Conservation (phyloP, 83 land plant genomes). For the Diphasiastrum complanatum region DNA sequence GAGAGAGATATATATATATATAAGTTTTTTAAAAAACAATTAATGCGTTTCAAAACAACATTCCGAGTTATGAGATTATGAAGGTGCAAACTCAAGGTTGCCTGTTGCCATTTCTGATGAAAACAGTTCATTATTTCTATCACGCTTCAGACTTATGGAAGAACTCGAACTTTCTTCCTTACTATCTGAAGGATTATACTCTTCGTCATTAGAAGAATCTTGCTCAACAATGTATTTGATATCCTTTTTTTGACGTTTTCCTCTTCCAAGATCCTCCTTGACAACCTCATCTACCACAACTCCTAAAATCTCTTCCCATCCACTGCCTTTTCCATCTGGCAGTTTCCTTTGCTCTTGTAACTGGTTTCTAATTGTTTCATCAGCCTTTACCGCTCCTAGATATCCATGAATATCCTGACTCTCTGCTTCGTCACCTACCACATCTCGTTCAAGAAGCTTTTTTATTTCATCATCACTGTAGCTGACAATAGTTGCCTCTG, state of each 20-base stretch:
- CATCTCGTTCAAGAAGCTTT: slow-evolving; percentile 24
- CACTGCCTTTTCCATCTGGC: slow-evolving; percentile 2
- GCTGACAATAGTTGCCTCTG: slow-evolving; percentile 25
- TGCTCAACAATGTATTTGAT: no score
- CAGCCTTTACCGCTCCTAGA: slow-evolving; percentile 30
- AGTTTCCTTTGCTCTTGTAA: slow-evolving; percentile 16
- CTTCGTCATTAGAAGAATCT: no score
- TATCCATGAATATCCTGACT: slow-evolving; percentile 24
- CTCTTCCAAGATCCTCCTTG: slow-evolving; percentile 37
- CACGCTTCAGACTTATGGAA: no score
- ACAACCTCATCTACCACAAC: slow-evolving; percentile 11
- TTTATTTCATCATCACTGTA: slow-evolving; percentile 26
- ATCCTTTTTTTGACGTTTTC: slow-evolving; percentile 32
- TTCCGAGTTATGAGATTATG: no score
- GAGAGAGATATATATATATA: no score
- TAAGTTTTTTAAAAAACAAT: no score
- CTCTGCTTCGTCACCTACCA: slow-evolving; percentile 9
- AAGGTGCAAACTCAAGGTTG: no score
- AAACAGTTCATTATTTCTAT: no score
- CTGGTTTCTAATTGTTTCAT: background rate
- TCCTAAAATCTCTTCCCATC: slow-evolving; percentile 34
- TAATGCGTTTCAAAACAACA: no score
- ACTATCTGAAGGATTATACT: no score
- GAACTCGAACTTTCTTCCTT: no score
- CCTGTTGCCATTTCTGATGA: no score